Base-by-base conservation (phyloP, 192 early-diverging fungal genomes). In the Piromyces finnis region DNA sequence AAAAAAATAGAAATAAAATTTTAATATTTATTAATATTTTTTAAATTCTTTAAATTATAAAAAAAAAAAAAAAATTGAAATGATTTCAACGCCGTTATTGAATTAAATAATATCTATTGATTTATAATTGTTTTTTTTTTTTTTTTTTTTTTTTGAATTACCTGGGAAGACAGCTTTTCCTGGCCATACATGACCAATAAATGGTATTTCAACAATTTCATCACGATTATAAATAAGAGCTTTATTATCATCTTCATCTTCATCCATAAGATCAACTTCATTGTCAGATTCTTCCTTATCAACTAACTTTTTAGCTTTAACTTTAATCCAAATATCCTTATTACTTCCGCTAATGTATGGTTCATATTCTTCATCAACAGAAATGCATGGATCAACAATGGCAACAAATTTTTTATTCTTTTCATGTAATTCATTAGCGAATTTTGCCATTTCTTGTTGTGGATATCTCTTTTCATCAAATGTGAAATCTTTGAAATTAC, bases 321-420 rank as follows among this genome's bases (percentile, higher is more conserved):
- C 89, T 81, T 88, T 90, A 78, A 93, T 86, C 82, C 90, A 91
- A 16, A 90, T 83, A 51, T 89, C 87, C 29, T 85, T 78, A 12
- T 84, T 79, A 77, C 82, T 84, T 18, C 91, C 91, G 22, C 84
- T 81, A 5, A 83, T 82, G 82, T 91, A 92, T 18, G 89, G 82
- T 0, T 79, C 86, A 68, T 91, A 92, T 4, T 84, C 83, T 13
- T 84, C 80, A 13, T 84, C 81, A 78, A 85, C 78, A n/a, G 84
- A 86, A 41, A 93, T 91, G 11, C 88, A 91, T 13, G 92, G 91
- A 78, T 93, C 91, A 1, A 88, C 82, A 77, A 93, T 93, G 32
- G 90, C 77, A n/a, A 93, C 84, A 80, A 89, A 85, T 36, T 83
- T 86, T 81, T 92, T 91, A 41, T 87, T 82, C 30, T 80, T 82